These are phyloP conservation scores for Ophiocordyceps australis DNA, from an alignment of 2,329 filamentous ascomycete species.

Conservation along the genomic window DNA sequence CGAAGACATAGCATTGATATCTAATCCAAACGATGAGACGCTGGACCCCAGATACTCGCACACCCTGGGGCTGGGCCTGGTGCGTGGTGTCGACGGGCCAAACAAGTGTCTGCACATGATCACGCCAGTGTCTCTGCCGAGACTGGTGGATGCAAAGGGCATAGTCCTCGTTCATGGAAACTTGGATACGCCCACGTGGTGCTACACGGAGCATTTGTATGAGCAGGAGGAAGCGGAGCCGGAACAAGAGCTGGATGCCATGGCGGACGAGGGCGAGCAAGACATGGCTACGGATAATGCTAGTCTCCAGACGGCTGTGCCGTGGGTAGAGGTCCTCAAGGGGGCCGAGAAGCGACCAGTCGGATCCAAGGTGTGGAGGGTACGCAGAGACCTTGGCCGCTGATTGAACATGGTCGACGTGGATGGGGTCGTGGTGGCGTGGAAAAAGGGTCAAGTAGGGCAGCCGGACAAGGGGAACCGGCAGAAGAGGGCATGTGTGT, in stretches of 20 bases:
- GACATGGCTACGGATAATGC: slow-evolving; percentile 6
- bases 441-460: too few relatives aligned
- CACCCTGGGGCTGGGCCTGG: slow-evolving; percentile 44
- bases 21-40: slow-evolving; percentile 29
- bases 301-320: slow-evolving; percentile 17
- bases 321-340: slow-evolving; percentile 41
- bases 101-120: slow-evolving; percentile 41
- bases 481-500: too few relatives aligned
- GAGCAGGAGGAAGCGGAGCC: slow-evolving; percentile 10
- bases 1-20: slow-evolving; percentile 46
- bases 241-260: slow-evolving; percentile 14
- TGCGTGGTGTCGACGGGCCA: slow-evolving; percentile 48
- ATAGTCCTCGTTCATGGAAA: slow-evolving; percentile 50
- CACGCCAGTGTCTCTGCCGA: slow-evolving; percentile 31
- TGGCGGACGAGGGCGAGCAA: slow-evolving; percentile 15
- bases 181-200: slow-evolving; percentile 52
- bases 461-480: too few relatives aligned
- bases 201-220: slow-evolving; percentile 46
- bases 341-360: slow-evolving; percentile 35
- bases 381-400: slow-evolving; percentile 41
- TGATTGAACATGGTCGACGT: too few relatives aligned
- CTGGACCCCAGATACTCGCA: slow-evolving; percentile 41
- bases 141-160: slow-evolving; percentile 21
- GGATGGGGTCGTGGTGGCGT: too few relatives aligned
- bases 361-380: slow-evolving; percentile 44